Percentiles rank a stretch among this genome's conserved stretches.
Conservation (phyloP, 805 yeast genomes). For the Saturnispora gosingensis region DNA sequence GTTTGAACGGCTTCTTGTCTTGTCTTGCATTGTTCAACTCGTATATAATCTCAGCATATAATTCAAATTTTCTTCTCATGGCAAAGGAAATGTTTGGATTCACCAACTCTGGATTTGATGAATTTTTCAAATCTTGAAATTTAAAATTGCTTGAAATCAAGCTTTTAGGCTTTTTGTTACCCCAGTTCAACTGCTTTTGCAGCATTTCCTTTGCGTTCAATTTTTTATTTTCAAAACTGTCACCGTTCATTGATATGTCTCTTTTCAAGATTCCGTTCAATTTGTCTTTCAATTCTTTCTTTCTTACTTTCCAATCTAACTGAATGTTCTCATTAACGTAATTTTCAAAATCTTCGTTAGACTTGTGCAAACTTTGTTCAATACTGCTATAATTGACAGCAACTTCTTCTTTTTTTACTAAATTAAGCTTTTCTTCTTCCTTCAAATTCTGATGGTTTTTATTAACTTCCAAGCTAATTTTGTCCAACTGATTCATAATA, state of each 20-base stretch:
- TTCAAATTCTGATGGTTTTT: background rate
- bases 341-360: slow-evolving; percentile 75
- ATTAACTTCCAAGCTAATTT: background rate
- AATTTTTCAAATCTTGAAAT: slow-evolving; percentile 19
- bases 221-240: slow-evolving; percentile 14
- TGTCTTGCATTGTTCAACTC: slow-evolving; percentile 64
- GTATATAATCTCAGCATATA: slow-evolving; percentile 62
- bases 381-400: background rate
- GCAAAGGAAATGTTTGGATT: slow-evolving; percentile 25
- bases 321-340: slow-evolving; percentile 65
- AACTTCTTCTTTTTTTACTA: background rate
- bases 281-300: slow-evolving; percentile 62
- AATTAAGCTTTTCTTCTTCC: background rate
- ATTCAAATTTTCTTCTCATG: slow-evolving; percentile 50
- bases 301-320: slow-evolving; percentile 77
- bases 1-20: slow-evolving; percentile 39
- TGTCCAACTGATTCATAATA: slow-evolving; percentile 50
- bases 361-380: slow-evolving; percentile 52
- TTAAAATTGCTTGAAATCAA: slow-evolving; percentile 23
- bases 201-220: slow-evolving; percentile 13
- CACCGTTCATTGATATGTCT: slow-evolving; percentile 14
- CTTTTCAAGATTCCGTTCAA: slow-evolving; percentile 47
- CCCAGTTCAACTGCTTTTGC: slow-evolving; percentile 24
- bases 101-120: slow-evolving; percentile 7
- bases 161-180: slow-evolving; percentile 19